Evolutionary conservation across 345 rosid species (phyloP).

Genomic region (Brassica carinata): DNA sequence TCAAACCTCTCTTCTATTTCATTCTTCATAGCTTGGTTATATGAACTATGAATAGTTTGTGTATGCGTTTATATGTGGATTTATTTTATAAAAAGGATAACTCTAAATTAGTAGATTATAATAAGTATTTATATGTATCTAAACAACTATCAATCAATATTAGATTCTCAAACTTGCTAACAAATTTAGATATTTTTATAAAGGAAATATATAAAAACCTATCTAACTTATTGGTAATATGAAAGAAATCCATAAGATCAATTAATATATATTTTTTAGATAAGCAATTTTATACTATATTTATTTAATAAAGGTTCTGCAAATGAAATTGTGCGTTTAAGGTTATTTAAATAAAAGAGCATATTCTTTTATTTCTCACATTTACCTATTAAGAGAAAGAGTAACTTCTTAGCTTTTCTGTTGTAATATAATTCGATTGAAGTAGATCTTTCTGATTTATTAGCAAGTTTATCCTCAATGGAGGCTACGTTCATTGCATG

Average conservation of each 20-base stretch:
- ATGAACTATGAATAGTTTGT: too few relatives aligned
- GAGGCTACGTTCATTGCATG: neutral
- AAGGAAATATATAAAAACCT: neutral
- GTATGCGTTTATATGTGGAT: neutral
- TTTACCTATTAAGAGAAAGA: neutral
- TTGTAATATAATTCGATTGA: neutral
- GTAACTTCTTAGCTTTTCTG: neutral
- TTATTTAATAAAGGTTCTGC: neutral
- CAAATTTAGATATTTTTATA: neutral
- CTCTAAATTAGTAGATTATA: neutral
- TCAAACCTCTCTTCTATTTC: neutral
- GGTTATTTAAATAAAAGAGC: too few relatives aligned
- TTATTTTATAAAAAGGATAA: neutral
- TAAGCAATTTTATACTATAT: neutral
- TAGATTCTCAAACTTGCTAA: neutral
- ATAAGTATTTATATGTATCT: neutral
- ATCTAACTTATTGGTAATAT: neutral
- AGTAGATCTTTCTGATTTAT: neutral
- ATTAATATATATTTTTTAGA: neutral
- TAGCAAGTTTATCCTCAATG: neutral
- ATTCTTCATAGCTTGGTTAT: neutral
- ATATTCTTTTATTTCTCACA: neutral
- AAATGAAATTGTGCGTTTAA: neutral
- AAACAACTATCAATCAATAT: neutral
- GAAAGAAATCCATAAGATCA: neutral